Conservation (phyloP, 495 filamentous ascomycete species). For the Daldinia grandis region DNA sequence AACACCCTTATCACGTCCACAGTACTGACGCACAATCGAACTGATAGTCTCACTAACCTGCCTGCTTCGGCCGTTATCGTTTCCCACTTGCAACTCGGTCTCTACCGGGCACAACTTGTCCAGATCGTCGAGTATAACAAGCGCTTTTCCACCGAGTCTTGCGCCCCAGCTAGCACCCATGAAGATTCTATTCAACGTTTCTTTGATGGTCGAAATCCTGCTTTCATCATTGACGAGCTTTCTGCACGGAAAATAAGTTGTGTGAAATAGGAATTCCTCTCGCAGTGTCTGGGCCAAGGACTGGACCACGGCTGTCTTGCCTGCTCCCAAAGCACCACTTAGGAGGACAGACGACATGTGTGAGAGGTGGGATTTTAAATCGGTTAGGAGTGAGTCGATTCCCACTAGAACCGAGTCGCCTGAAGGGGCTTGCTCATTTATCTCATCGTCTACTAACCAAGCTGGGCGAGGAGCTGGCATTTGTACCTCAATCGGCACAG, state of each 20-base stretch:
- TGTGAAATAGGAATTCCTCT: conserved; percentile 72
- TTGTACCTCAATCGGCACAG: conserved; percentile 75
- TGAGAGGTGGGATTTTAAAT: conserved; percentile 74
- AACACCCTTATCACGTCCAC: conserved; percentile 73
- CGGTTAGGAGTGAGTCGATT: conserved; percentile 77
- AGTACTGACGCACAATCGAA: conserved; percentile 82
- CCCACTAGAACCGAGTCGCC: conserved; percentile 75
- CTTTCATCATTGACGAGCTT: conserved; percentile 88
- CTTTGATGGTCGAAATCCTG: conserved; percentile 87
- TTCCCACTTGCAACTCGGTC: conserved; percentile 89
- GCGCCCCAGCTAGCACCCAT: conserved; percentile 90
- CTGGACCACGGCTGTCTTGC: conserved; percentile 78
- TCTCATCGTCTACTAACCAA: conserved; percentile 55
- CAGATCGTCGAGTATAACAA: conserved; percentile 91
- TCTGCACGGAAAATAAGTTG: conserved; percentile 81
- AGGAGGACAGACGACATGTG: conserved; percentile 89
- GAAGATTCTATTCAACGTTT: conserved; percentile 82
- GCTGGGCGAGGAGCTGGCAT: conserved; percentile 69
- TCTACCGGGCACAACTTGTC: conserved; percentile 92
- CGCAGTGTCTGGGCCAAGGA: conserved; percentile 71
- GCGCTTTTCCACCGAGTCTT: conserved; percentile 77
- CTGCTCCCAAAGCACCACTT: conserved; percentile 86
- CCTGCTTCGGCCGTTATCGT: conserved; percentile 87
- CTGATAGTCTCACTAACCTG: conserved; percentile 92
- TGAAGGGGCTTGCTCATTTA: conserved; percentile 61